A percentile compares a stretch with the other conserved stretches of the same genome.
Conservation (phyloP, 495 filamentous ascomycete species). For the Wilcoxina mikolae region DNA sequence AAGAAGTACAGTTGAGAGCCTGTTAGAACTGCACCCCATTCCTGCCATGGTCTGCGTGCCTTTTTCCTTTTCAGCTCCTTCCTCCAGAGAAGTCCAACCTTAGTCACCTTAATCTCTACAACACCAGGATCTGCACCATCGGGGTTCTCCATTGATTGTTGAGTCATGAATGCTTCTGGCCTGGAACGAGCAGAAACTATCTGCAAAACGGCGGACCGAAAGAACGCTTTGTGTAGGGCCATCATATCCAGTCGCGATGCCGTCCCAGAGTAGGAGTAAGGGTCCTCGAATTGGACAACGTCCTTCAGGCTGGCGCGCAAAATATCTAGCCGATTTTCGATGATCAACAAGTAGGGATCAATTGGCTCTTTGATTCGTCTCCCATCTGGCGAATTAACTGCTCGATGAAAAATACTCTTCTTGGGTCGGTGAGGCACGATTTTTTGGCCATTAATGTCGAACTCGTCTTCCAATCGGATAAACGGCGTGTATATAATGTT, state of each 20-base stretch:
- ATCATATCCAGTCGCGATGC: conserved; percentile 56
- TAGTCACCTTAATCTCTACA: conserved; percentile 93
- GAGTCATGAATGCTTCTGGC: conserved; percentile 86
- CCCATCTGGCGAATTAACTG: conserved; percentile 37
- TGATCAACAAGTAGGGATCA: conserved; percentile 85
- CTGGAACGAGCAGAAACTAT: conserved; percentile 86
- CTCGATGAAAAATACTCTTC: conserved; percentile 56
- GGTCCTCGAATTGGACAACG: conserved; percentile 81
- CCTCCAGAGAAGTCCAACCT: conserved; percentile 88
- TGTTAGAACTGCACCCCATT: conserved; percentile 93
- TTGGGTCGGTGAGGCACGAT: conserved; percentile 54
- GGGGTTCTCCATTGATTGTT: conserved; percentile 67
- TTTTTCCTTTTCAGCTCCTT: conserved; percentile 93
- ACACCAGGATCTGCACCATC: conserved; percentile 80
- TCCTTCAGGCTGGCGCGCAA: conserved; percentile 76
- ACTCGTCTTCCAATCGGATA: conserved; percentile 85
- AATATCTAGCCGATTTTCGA: conserved; percentile 70
- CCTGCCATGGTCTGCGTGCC: conserved; percentile 89
- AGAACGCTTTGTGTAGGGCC: conserved; percentile 71
- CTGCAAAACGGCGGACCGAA: conserved; percentile 77
- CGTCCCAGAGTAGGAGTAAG: conserved; percentile 73
- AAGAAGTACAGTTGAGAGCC: conserved; percentile 95
- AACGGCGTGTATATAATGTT: conserved; percentile 97
- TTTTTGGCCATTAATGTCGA: conserved; percentile 64
- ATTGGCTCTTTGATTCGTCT: conserved; percentile 66